Percentiles rank a stretch among this genome's conserved stretches.
Evolutionary conservation across 179 eudicot species (phyloP).

Genomic region (Corrigiola litoralis): DNA sequence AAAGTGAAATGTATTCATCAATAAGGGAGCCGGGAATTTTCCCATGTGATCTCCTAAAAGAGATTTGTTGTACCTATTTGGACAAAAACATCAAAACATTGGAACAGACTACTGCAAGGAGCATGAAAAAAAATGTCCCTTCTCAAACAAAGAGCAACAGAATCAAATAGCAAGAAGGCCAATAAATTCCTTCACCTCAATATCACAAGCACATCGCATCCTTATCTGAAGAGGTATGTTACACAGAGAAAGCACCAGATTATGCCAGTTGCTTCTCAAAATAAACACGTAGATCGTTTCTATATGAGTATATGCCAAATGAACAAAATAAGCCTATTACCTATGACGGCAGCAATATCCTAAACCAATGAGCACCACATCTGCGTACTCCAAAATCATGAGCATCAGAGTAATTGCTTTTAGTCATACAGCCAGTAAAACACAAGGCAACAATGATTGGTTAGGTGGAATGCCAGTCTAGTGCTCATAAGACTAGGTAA

Average conservation of each 20-base stretch:
- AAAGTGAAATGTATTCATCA: conserved; percentile 95
- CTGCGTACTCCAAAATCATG: conserved; percentile 5
- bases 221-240: too few relatives aligned
- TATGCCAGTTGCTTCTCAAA: not conserved
- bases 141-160: not conserved
- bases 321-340: not conserved
- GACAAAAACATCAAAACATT: conserved; percentile 4
- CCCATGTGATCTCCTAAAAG: conserved; percentile 88
- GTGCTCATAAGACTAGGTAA: not conserved
- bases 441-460: not conserved
- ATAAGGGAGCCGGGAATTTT: conserved; percentile 90
- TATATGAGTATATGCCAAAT: not conserved
- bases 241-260: too few relatives aligned
- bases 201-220: too few relatives aligned
- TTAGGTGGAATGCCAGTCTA: not conserved
- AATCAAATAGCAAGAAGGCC: not conserved
- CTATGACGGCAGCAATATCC: not conserved
- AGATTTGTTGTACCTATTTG: conserved; percentile 78
- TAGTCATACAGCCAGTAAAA: too few relatives aligned
- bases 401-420: too few relatives aligned
- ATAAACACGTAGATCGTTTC: not conserved
- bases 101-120: conserved; percentile 2
- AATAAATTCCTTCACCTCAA: too few relatives aligned
- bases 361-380: not conserved
- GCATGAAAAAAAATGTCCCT: not conserved